Conservation (phyloP, 495 filamentous ascomycete genomes). For the Thozetella sp. region DNA sequence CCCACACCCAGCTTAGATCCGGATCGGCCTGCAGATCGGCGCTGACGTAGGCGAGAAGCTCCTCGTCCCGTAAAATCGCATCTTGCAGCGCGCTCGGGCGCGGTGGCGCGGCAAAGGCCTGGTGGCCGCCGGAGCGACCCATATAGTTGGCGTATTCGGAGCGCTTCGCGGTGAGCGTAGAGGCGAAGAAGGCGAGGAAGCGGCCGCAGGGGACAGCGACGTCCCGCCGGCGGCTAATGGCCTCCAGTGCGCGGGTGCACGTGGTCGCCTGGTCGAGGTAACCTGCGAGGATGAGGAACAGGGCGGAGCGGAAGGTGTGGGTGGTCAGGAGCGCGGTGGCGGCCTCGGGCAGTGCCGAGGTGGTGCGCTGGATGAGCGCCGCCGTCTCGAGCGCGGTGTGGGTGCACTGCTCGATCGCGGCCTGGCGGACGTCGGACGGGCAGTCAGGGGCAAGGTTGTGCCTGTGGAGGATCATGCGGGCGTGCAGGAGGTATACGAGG, state of each 20-base stretch:
- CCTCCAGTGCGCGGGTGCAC: constrained; percentile 70
- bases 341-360: constrained; percentile 35
- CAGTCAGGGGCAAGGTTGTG: constrained; percentile 85
- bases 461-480: constrained; percentile 83
- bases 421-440: constrained; percentile 59
- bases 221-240: constrained; percentile 68
- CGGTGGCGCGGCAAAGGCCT: constrained; percentile 15
- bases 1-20: constrained; percentile 87
- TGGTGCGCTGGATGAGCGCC: constrained; percentile 68
- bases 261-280: constrained; percentile 71
- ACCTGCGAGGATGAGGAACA: constrained; percentile 76
- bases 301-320: constrained; percentile 87
- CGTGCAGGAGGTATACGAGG: constrained; percentile 77
- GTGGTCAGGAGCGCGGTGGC: constrained; percentile 63
- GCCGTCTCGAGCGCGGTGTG: constrained; percentile 76
- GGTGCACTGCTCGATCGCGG: constrained; percentile 79
- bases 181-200: constrained; percentile 82
- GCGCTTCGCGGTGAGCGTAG: constrained; percentile 60
- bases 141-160: constrained; percentile 43
- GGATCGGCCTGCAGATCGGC: constrained; percentile 85
- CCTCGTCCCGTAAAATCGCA: constrained; percentile 77
- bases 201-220: constrained; percentile 81
- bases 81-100: constrained; percentile 31
- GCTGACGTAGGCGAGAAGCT: constrained; percentile 85
- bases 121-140: constrained; percentile 18